phyloP scores from a whole-genome alignment of 208 protist genomes.

The Polymyxa betae region DNA sequence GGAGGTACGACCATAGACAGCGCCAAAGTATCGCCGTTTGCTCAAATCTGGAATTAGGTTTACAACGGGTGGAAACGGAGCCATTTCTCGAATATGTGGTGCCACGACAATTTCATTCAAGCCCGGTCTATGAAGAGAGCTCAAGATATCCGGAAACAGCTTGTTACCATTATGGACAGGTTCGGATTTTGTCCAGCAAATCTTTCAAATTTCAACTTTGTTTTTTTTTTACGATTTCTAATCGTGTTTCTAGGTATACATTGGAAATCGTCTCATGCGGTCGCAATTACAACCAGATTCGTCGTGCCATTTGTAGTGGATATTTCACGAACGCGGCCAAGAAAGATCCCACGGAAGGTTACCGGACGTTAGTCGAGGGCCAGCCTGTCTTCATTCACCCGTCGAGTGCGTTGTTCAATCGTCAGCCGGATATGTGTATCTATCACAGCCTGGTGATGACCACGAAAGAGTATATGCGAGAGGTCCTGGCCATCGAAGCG shows the following conservation, averaged over 20 bases:
- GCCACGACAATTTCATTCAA: slow-evolving; percentile 95
- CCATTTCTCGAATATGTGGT: slow-evolving; percentile 89
- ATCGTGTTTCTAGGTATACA: too few relatives aligned
- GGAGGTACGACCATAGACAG: too few relatives aligned
- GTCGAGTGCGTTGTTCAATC: slow-evolving; percentile 71
- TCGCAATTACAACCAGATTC: slow-evolving; percentile 87
- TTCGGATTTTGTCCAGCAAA: too few relatives aligned
- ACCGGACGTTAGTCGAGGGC: slow-evolving; percentile 79
- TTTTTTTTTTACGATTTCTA: too few relatives aligned
- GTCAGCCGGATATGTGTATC: slow-evolving; percentile 71
- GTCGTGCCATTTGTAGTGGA: slow-evolving; percentile 89
- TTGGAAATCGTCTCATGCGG: slow-evolving; percentile 83
- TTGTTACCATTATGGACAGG: slow-evolving; percentile 89
- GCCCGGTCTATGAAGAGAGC: slow-evolving; percentile 89
- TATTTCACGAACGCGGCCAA: slow-evolving; percentile 96
- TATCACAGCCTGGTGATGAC: slow-evolving; percentile 74
- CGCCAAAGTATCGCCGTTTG: too few relatives aligned
- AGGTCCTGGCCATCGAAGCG: slow-evolving; percentile 74
- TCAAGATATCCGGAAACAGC: slow-evolving; percentile 92
- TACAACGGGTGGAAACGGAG: slow-evolving; percentile 85
- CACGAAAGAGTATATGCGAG: slow-evolving; percentile 76
- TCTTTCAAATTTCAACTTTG: too few relatives aligned
- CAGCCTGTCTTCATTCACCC: slow-evolving; percentile 73
- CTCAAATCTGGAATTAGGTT: too few relatives aligned
- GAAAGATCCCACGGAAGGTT: slow-evolving; percentile 83